A percentile compares a stretch with the other conserved stretches of the same genome.
These are phyloP conservation scores for Zalerion maritima DNA, from an alignment of 495 filamentous ascomycete species.

Conservation along the genomic window DNA sequence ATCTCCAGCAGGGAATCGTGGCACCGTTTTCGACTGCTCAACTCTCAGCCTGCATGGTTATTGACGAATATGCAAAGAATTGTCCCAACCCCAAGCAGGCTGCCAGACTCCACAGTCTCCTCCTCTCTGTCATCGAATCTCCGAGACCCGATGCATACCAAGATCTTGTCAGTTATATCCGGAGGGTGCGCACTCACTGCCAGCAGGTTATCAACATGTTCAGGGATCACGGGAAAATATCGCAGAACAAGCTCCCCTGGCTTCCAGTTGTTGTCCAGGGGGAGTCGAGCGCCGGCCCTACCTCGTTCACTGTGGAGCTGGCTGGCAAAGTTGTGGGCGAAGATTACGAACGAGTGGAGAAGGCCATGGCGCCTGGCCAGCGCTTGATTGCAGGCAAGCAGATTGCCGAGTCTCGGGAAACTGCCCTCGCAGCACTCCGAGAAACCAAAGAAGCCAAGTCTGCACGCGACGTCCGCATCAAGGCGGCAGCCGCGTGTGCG, in stretches of 20 bases:
- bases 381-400: slow-evolving; percentile 62
- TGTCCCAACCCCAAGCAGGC: slow-evolving; percentile 24
- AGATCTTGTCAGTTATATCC: slow-evolving; percentile 76
- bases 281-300: slow-evolving; percentile 74
- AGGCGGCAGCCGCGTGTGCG: slow-evolving; percentile 74
- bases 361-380: slow-evolving; percentile 65
- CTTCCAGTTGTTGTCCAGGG: slow-evolving; percentile 87
- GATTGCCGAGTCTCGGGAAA: slow-evolving; percentile 57
- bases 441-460: slow-evolving; percentile 67
- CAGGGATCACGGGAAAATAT: slow-evolving; percentile 68
- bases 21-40: slow-evolving; percentile 73
- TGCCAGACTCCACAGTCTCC: slow-evolving; percentile 34
- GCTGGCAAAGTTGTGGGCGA: slow-evolving; percentile 71
- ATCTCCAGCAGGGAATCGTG: slow-evolving; percentile 46
- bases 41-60: slow-evolving; percentile 63
- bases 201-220: slow-evolving; percentile 79
- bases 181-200: slow-evolving; percentile 79
- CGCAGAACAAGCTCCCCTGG: slow-evolving; percentile 52
- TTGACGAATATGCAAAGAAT: slow-evolving; percentile 74
- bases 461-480: slow-evolving; percentile 71
- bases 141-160: slow-evolving; percentile 71
- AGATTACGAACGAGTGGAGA: slow-evolving; percentile 80
- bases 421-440: slow-evolving; percentile 53
- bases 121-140: slow-evolving; percentile 61
- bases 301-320: slow-evolving; percentile 74